phyloP scores from a whole-genome alignment of 176 grass and related monocot genomes.

The Otatea glauca region DNA sequence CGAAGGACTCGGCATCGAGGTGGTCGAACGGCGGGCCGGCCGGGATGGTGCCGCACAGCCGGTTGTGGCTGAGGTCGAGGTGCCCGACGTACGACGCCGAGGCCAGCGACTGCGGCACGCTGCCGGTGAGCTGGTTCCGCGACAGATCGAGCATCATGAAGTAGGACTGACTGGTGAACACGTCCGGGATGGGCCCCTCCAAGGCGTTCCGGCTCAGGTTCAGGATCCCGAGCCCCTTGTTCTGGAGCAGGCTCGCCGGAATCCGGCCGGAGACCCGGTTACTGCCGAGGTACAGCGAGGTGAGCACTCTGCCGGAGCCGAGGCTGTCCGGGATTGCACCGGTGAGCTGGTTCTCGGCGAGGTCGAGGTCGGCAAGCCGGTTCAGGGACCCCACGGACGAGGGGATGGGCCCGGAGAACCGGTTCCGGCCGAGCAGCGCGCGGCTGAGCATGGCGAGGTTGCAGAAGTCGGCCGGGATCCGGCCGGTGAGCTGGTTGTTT shows the following conservation, averaged over 20 bases:
- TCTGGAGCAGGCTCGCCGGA: conserved; percentile 56
- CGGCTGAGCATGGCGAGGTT: conserved; percentile 80
- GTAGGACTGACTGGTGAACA: conserved; percentile 68
- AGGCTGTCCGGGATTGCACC: conserved; percentile 57
- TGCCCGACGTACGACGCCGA: conserved; percentile 79
- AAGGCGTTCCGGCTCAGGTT: conserved; percentile 92
- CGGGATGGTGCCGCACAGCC: conserved; percentile 75
- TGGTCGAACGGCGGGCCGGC: conserved; percentile 72
- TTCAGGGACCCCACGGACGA: conserved; percentile 51
- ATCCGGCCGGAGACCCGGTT: conserved; percentile 69
- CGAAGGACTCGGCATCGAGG: conserved; percentile 71
- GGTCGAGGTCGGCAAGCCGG: conserved; percentile 88
- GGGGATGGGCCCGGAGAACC: conserved; percentile 72
- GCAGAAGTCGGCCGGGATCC: conserved; percentile 58
- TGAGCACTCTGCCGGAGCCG: conserved; percentile 57
- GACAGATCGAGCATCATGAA: conserved; percentile 88
- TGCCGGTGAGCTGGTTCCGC: conserved; percentile 68
- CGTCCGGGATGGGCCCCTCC: conserved; percentile 73
- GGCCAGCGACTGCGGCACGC: conserved; percentile 66
- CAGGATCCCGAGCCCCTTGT: conserved; percentile 73
- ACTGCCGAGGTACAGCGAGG: conserved; percentile 67
- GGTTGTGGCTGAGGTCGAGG: conserved; percentile 92
- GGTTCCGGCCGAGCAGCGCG: conserved; percentile 72
- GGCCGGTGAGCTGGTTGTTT: conserved; percentile 69
- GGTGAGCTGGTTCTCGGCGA: conserved; percentile 73